A percentile compares a stretch with the other conserved stretches of the same genome.
Conservation (phyloP, 257 asterid species). For the Oldenlandia corymbosa region DNA sequence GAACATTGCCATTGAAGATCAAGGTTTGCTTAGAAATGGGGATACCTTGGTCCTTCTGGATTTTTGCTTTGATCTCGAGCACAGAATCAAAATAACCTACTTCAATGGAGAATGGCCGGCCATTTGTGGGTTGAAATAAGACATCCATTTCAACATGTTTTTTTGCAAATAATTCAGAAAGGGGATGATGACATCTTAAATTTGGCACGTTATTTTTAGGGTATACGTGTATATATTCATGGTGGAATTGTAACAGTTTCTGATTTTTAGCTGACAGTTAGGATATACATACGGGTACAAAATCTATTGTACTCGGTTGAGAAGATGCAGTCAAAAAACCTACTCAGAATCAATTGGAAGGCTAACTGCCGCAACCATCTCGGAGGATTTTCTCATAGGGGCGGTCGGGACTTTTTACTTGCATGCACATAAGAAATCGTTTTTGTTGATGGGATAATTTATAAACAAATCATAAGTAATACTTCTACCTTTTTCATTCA, state of each 20-base stretch:
- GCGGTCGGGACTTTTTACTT: no score
- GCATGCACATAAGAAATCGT: no score
- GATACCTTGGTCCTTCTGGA: conserved; percentile 37
- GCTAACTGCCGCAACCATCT: not conserved
- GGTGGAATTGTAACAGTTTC: not conserved
- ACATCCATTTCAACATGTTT: conserved; percentile 41
- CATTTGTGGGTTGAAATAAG: conserved; percentile 37
- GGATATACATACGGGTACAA: not conserved
- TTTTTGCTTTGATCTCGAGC: conserved; percentile 58
- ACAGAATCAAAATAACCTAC: conserved; percentile 61
- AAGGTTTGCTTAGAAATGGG: conserved; percentile 54
- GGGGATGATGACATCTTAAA: no score
- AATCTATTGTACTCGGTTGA: not conserved
- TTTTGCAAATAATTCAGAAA: not conserved
- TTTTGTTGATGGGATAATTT: no score
- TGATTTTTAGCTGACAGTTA: not conserved
- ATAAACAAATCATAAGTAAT: no score
- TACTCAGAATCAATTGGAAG: not conserved
- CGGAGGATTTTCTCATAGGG: not conserved
- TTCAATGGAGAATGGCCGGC: conserved; percentile 45
- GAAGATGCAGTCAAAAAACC: not conserved
- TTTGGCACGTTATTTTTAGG: no score
- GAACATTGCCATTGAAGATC: conserved; percentile 42
- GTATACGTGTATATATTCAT: no score
- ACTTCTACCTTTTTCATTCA: no score